Evolutionary conservation across 2,329 filamentous ascomycete species (phyloP).

Genomic region (Trichoderma aggressivum): DNA sequence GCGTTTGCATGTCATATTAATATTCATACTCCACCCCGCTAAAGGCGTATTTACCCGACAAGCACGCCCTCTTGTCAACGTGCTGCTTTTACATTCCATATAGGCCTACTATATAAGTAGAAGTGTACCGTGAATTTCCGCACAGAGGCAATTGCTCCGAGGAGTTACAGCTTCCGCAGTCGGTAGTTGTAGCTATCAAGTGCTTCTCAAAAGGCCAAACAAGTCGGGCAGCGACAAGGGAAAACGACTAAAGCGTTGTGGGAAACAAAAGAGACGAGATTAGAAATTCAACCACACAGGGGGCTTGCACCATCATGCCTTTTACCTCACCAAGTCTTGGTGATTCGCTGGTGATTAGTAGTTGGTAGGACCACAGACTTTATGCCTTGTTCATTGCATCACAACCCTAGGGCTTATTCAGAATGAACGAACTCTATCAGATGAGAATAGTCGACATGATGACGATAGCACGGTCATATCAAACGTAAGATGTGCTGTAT

Average conservation of each 20-base stretch:
- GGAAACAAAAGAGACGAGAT: background rate
- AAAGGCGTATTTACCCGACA: background rate
- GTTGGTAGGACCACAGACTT: background rate
- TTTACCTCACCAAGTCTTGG: background rate
- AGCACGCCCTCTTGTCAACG: background rate
- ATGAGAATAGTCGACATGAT: background rate
- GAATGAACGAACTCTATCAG: background rate
- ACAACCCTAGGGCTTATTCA: background rate
- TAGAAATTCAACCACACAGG: background rate
- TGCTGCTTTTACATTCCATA: background rate
- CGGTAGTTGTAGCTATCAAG: background rate
- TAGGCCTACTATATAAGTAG: background rate
- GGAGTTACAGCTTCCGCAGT: background rate
- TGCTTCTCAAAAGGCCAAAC: background rate
- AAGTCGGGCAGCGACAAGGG: background rate
- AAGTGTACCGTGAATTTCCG: background rate
- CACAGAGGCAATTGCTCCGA: background rate
- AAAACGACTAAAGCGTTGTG: background rate
- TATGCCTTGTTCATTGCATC: background rate
- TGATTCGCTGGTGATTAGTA: background rate
- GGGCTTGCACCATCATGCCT: background rate
- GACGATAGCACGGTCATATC: background rate
- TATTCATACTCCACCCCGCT: background rate
- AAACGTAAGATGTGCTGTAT: constrained; percentile 8
- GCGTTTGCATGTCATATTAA: background rate